Conservation (phyloP, 2,329 filamentous ascomycete genomes). For the Xylariaceae sp. region DNA sequence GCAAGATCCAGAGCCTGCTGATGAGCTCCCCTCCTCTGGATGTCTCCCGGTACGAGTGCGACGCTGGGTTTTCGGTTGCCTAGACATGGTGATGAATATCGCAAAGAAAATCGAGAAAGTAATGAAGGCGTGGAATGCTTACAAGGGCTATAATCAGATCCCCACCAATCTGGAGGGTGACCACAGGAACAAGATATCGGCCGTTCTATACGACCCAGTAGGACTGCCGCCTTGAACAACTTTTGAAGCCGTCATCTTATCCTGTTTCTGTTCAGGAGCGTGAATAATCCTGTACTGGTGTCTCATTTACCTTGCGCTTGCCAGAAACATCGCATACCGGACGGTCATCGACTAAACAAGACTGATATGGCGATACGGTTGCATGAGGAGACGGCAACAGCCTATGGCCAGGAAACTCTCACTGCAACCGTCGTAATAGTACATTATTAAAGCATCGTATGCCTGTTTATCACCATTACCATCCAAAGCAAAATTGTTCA, state of each 20-base stretch:
- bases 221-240: neutral
- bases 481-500: neutral
- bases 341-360: neutral
- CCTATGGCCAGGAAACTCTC: neutral
- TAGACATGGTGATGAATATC: conserved; percentile 5
- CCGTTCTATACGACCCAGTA: neutral
- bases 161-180: neutral
- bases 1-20: conserved; percentile 10
- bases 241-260: no score
- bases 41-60: conserved; percentile 1
- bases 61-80: conserved; percentile 8
- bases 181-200: neutral
- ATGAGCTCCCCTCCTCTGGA: conserved; percentile 5
- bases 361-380: neutral
- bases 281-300: no score
- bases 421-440: neutral
- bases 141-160: conserved; percentile 10
- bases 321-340: no score
- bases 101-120: neutral
- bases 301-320: no score
- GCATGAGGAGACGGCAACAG: neutral
- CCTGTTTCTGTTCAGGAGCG: no score
- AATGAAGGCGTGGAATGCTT: conserved; percentile 4
- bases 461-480: neutral
- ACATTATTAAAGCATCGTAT: neutral